Base-by-base conservation (phyloP, 2,329 filamentous ascomycete species). In the Lecanosticta acicola region DNA sequence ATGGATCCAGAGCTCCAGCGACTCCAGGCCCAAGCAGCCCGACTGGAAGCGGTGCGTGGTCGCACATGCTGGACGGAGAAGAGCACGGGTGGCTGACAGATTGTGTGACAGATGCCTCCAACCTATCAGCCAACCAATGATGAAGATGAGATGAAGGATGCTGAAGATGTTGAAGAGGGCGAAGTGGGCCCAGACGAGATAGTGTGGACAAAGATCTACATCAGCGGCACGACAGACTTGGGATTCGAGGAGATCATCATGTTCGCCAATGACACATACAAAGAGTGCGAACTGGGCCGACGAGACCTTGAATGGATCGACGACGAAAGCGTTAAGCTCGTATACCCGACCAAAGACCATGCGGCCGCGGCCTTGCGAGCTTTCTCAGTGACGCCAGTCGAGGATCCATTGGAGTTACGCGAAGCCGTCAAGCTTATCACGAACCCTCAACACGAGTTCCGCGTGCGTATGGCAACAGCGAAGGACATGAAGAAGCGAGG, bases 231-330 rank as follows among this genome's bases (percentile, higher is more conserved):
- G 3, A 85, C 94, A 61, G 80, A 84, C 35, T 73, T 97, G 63
- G 87, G 84, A 24, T 89, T 89, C 20, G 77, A 81, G 45, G 81
- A 95, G 53, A 84, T 97, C 58, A 83, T 85, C 57, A 73, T 77
- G 48, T 96, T 89, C 59, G 56, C 60, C 32, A 43, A 48, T 20
- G 79, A 87, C 7, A 79, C 93, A 65, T 88, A 78, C 59, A 29
- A 29, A 5, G 11, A 11, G 7, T 7, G 24, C 7, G 24, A 29
- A 11, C 11, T 29, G 24, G 11, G 7, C 5, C 70, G 74, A 29
- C 64, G 67, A 11, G 72, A 75, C 45, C 72, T 82, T 46, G 89
- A 97, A 69, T 98, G 93, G 93, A 88, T 98, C 55, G 87, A 97
- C 65, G 93, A 98, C 66, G 83, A 80, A 4, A 91, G 88, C 0